Evolutionary conservation across 805 yeast genomes (phyloP), one percentile per base, ranked within the genome.

Genomic region (Osmozyma mogii): DNA sequence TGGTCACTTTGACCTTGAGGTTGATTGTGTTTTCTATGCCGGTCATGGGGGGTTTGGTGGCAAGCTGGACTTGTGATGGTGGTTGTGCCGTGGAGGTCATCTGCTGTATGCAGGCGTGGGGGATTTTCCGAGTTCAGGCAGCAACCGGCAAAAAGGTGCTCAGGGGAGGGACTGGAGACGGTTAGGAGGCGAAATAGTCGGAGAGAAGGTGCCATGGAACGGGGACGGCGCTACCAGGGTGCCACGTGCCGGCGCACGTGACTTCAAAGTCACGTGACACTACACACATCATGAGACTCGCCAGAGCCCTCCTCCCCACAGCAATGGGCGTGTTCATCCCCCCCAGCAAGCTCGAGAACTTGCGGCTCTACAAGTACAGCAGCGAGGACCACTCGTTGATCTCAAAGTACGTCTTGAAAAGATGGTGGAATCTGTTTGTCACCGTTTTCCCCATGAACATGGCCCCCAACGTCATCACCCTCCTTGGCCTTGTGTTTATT

Each of bases 401-500:
- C 15, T 80, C 96, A 9, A 78, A 77, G 49, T 75, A 75, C 44
- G 55, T 87, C 9, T 64, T 88, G 44, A 85, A 84, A 49, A 84
- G 80, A 30, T 88, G 85, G 64, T 89, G 96, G 92, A 56, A 64
- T 30, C 55, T 65, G 37, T 79, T 85, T 50, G 88, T 80, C 19
- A 52, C 62, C 26, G 60, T 84, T 20, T 84, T 88, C 59, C 97
- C 97, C 2, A 33, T 68, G 37, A 78, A 78, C 71, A 75, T 89
- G 80, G 96, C 96, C 3, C 98, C 98, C 6, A 89, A 89, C 53
- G 75, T 83, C 49, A 80, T 88, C 31, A 89, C 97, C 1, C 58
- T 89, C 17, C 58, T 72, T 9, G 97, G 97, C 0, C 68, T 89
- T 37, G 45, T 67, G 15, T 89, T 87, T 51, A 73, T 88, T 24